Evolutionary conservation across 805 yeast genomes (phyloP), one percentile per base, ranked within the genome.

Genomic region (Candida sonorensis): DNA sequence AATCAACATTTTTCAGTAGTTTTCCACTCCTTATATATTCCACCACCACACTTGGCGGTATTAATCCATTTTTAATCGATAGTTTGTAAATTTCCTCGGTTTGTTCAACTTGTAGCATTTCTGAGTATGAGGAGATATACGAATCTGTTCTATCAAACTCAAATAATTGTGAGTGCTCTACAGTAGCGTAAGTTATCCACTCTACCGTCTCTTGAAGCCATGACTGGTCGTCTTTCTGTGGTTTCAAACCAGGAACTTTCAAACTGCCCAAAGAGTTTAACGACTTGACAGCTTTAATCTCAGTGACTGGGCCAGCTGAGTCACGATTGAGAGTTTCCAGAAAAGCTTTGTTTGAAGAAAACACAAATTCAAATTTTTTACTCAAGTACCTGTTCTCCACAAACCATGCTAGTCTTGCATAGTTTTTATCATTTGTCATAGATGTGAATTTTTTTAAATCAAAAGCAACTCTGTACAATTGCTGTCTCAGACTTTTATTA

Each of bases 391-490:
- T 37, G 21, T 55, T 53, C 17, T 55, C 52, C 4, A 47, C 42
- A 31, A 46, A 55, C 62, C 62, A 57, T n/a, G 50, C 29, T 11
- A 57, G 31, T 22, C 61, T 36, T 8, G 41, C 27, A 23, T 44
- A 39, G 29, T 55, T 53, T 25, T 43, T 44, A 15, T 41, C 40
- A 9, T 38, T 38, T 5, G 20, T 13, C 4, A 17, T 32, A 7
- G 31, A 17, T 12, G 37, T 33, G 17, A 44, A 37, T 3, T 28
- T 21, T 4, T 12, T 10, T 24, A 57, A 27, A 27, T 50, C 46
- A 17, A 55, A 45, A 10, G 31, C 31, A 7, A 50, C 35, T 22
- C 45, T 48, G 34, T 34, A 55, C 45, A 53, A 30, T 28, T 46
- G 45, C 10, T 28, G 35, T 18, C 33, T 35, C 6, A 41, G 30